Evolutionary conservation across 306 rosid species (phyloP).

Genomic region (Rosa persica): DNA sequence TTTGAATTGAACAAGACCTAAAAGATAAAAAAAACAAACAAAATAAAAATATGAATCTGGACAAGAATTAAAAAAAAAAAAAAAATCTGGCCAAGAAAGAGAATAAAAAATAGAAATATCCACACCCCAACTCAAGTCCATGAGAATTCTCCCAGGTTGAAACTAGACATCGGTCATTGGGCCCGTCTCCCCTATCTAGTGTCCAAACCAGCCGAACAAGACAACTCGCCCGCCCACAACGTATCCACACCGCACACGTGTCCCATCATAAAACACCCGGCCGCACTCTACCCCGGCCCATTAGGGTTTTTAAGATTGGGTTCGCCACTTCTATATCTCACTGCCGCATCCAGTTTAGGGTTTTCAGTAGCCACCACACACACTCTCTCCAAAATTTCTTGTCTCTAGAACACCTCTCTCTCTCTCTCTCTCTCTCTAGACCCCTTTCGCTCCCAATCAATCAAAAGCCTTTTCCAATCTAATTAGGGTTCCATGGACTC

Average conservation of each 20-base stretch:
- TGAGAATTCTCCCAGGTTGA: not conserved
- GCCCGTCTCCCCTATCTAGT: not conserved
- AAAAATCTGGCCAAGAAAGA: no score
- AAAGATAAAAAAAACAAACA: no score
- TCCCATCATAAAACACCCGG: not conserved
- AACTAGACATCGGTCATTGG: slow-evolving; percentile 6
- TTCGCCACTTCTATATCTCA: slow-evolving; percentile 17
- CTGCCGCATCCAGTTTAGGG: slow-evolving; percentile 54
- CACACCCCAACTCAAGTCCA: no score
- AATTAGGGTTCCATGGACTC: slow-evolving; percentile 34
- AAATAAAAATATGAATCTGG: no score
- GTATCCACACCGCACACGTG: not conserved
- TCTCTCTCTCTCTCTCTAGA: not conserved
- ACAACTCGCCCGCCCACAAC: not conserved
- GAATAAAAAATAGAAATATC: no score
- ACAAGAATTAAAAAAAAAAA: no score
- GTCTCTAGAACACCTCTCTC: not conserved
- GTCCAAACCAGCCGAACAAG: not conserved
- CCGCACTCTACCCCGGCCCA: slow-evolving; percentile 21
- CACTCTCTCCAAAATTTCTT: not conserved
- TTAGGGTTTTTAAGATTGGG: slow-evolving; percentile 52
- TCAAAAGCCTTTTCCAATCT: not conserved
- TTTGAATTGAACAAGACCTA: no score
- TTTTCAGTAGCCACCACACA: slow-evolving; percentile 21
- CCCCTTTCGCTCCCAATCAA: not conserved